These are phyloP conservation scores for Eucalyptus marginata DNA, from an alignment of 345 rosid species.

Conservation along the genomic window DNA sequence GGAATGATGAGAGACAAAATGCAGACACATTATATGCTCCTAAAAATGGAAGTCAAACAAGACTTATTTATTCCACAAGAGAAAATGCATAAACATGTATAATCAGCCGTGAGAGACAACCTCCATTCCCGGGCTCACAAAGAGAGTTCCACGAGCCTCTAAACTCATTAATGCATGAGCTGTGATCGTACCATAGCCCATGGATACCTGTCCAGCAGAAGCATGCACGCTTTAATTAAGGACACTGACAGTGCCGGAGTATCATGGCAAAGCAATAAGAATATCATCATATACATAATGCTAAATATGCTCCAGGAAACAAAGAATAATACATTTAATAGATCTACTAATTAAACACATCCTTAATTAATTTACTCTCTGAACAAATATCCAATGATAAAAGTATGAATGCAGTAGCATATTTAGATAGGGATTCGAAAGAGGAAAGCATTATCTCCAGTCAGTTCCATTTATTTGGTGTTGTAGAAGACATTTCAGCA, in stretches of 20 bases:
- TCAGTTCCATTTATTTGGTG: background rate
- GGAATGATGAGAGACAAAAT: background rate
- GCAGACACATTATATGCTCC: background rate
- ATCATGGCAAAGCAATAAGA: background rate
- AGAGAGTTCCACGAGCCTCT: constrained; percentile 93
- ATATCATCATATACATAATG: background rate
- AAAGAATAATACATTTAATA: background rate
- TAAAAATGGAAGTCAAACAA: background rate
- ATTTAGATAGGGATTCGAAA: background rate
- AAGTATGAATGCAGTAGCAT: background rate
- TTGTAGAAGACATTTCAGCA: background rate
- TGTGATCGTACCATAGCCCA: constrained; percentile 84
- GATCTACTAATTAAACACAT: background rate
- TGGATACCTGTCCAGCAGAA: constrained; percentile 51
- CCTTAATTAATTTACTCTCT: background rate
- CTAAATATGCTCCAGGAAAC: background rate
- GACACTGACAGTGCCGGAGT: background rate
- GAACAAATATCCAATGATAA: background rate
- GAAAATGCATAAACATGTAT: background rate
- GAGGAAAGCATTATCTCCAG: background rate
- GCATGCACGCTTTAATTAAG: background rate
- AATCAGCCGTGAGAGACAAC: constrained; percentile 12
- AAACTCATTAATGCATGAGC: constrained; percentile 83
- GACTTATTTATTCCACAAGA: background rate
- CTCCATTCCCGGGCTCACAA: constrained; percentile 82